Percentiles rank a stretch among this genome's conserved stretches.
Conservation (phyloP, 2,329 filamentous ascomycete genomes). For the Scedosporium aurantiacum region DNA sequence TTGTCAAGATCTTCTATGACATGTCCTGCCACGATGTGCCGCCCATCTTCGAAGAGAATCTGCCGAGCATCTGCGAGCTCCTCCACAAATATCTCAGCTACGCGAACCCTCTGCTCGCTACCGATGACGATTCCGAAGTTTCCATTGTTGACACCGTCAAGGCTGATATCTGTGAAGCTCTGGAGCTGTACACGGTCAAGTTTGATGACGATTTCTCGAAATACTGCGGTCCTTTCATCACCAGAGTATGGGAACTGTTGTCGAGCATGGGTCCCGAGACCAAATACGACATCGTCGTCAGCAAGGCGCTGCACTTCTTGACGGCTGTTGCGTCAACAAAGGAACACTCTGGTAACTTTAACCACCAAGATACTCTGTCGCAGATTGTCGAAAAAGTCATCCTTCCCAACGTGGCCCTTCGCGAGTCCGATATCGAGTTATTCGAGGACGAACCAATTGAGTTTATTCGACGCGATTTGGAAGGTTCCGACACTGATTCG, state of each 20-base stretch:
- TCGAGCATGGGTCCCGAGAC: slow-evolving; percentile 78
- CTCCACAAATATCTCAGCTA: slow-evolving; percentile 91
- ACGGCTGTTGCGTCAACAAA: slow-evolving; percentile 74
- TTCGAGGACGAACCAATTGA: slow-evolving; percentile 99
- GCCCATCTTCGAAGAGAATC: slow-evolving; percentile 84
- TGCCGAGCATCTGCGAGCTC: slow-evolving; percentile 63
- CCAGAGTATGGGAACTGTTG: slow-evolving; percentile 81
- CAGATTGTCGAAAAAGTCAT: slow-evolving; percentile 95
- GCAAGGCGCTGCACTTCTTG: slow-evolving; percentile 87
- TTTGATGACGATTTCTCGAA: slow-evolving; percentile 87
- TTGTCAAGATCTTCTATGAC: slow-evolving; percentile 89
- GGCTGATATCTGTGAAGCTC: slow-evolving; percentile 82
- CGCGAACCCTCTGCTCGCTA: slow-evolving; percentile 70
- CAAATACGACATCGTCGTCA: slow-evolving; percentile 89
- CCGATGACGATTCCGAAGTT: slow-evolving; percentile 80
- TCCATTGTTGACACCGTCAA: slow-evolving; percentile 78
- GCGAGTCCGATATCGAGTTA: slow-evolving; percentile 88
- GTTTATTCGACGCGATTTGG: slow-evolving; percentile 88
- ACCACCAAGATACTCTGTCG: slow-evolving; percentile 64
- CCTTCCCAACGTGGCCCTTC: slow-evolving; percentile 78
- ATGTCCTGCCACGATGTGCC: slow-evolving; percentile 95
- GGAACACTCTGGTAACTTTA: slow-evolving; percentile 75
- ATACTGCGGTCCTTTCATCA: slow-evolving; percentile 74
- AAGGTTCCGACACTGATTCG: slow-evolving; percentile 93
- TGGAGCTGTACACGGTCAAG: slow-evolving; percentile 87